Percentiles rank a stretch among this genome's conserved stretches.
Evolutionary conservation across 1,284 basidiomycete species (phyloP).

Genomic region (Mycena sp.): DNA sequence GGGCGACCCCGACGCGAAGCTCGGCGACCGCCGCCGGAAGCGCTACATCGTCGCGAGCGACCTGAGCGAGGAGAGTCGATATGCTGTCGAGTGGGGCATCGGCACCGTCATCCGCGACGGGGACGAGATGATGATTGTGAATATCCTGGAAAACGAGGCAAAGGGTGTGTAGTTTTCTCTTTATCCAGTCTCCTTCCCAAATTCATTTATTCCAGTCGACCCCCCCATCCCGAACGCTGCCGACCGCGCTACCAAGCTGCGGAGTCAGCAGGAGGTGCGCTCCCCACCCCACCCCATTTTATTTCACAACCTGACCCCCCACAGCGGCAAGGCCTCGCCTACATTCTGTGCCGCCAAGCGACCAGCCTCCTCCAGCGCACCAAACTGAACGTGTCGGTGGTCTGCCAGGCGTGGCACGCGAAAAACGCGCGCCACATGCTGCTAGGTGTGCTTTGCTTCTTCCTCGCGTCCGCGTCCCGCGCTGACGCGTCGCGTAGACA

Average conservation of each 20-base stretch:
- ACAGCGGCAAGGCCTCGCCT: constrained; percentile 90
- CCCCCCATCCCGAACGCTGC: constrained; percentile 73
- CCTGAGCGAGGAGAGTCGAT: constrained; percentile 90
- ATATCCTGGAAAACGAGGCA: constrained; percentile 91
- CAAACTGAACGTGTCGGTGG: constrained; percentile 84
- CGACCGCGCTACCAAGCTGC: constrained; percentile 80
- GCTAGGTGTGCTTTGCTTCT: constrained; percentile 60
- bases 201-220: constrained; percentile 66
- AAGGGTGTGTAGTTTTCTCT: constrained; percentile 68
- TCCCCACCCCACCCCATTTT: background rate
- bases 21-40: constrained; percentile 68
- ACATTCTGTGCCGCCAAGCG: constrained; percentile 89
- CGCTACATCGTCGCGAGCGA: constrained; percentile 94
- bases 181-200: constrained; percentile 8
- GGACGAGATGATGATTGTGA: constrained; percentile 91
- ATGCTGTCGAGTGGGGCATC: constrained; percentile 96
- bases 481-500: constrained; percentile 58
- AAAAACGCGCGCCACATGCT: constrained; percentile 96
- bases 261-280: constrained; percentile 88
- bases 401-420: constrained; percentile 95
- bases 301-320: background rate
- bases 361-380: constrained; percentile 92
- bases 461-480: background rate
- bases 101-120: constrained; percentile 96
- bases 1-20: constrained; percentile 73